These are phyloP conservation scores for Aspergillus panamensis DNA, from an alignment of 495 filamentous ascomycete genomes.

Conservation along the genomic window DNA sequence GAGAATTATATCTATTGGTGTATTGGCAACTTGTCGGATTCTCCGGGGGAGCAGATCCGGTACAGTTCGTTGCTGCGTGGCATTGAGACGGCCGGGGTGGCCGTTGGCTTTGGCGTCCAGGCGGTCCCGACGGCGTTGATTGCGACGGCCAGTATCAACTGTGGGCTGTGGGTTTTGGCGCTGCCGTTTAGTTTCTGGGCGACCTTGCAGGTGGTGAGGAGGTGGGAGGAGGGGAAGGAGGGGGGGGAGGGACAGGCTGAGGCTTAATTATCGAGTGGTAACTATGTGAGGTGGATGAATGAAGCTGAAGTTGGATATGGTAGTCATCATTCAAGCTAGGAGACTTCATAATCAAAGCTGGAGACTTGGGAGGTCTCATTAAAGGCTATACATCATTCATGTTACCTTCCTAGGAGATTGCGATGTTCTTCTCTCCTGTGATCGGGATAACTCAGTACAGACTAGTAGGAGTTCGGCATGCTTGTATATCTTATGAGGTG, in stretches of 20 bases:
- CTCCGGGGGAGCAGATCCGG: conserved; percentile 40
- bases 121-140: conserved; percentile 41
- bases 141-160: conserved; percentile 41
- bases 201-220: conserved; percentile 36
- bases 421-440: too few species aligned
- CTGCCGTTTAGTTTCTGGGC: conserved; percentile 45
- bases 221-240: conserved; percentile 17
- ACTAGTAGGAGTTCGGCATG: too few species aligned
- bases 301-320: too few species aligned
- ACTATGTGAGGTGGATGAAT: too few species aligned
- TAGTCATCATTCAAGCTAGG: too few species aligned
- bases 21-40: conserved; percentile 42
- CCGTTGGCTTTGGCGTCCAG: conserved; percentile 42
- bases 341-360: too few species aligned
- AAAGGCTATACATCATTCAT: too few species aligned
- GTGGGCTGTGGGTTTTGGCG: conserved; percentile 38
- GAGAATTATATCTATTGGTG: conserved; percentile 49
- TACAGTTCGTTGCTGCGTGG: conserved; percentile 41
- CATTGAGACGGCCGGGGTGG: conserved; percentile 41
- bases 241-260: not conserved
- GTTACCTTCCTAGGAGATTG: too few species aligned
- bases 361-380: too few species aligned
- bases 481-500: too few species aligned
- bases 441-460: too few species aligned
- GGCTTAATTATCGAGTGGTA: not conserved